These are phyloP conservation scores for Pichia sp. DNA, from an alignment of 1,139 yeast genomes.

Conservation along the genomic window DNA sequence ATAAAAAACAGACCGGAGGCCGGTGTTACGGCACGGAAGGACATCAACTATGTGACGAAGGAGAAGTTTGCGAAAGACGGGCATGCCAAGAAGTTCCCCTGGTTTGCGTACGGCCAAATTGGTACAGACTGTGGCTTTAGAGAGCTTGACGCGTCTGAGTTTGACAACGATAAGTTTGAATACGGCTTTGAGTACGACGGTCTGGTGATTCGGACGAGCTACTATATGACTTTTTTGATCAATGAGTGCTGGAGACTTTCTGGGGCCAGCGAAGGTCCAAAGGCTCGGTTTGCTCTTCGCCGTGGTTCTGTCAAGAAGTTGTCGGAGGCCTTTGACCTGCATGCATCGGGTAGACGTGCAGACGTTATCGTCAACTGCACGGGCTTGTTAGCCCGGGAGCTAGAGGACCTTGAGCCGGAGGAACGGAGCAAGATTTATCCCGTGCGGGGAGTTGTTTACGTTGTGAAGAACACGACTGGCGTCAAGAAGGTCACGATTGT, in stretches of 20 bases:
- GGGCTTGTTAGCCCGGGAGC: conserved; percentile 40
- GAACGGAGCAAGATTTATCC: conserved; percentile 33
- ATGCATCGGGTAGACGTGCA: conserved; percentile 21
- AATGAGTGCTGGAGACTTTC: conserved; percentile 34
- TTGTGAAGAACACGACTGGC: conserved; percentile 37
- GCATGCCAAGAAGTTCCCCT: conserved; percentile 33
- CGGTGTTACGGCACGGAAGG: conserved; percentile 42
- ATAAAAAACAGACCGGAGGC: conserved; percentile 42
- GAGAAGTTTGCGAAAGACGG: conserved; percentile 23
- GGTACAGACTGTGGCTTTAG: conserved; percentile 29
- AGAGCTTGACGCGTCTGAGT: conserved; percentile 32
- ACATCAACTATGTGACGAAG: conserved; percentile 33
- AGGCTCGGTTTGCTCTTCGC: conserved; percentile 36
- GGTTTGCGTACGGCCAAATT: conserved; percentile 43
- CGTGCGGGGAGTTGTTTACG: conserved; percentile 43
- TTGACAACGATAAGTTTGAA: conserved; percentile 29
- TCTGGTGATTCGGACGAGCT: conserved; percentile 46
- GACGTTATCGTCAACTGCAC: conserved; percentile 46
- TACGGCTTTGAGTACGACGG: conserved; percentile 45
- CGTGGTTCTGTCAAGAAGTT: conserved; percentile 24
- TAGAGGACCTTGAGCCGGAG: conserved; percentile 34
- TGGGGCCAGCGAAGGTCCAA: conserved; percentile 20
- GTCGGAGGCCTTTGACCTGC: conserved; percentile 24
- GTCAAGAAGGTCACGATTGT: conserved; percentile 25
- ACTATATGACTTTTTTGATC: conserved; percentile 45